Percentiles rank a stretch among this genome's conserved stretches.
These are phyloP conservation scores for Colletotrichum acutatum DNA, from an alignment of 2,329 filamentous ascomycete genomes.

Conservation along the genomic window DNA sequence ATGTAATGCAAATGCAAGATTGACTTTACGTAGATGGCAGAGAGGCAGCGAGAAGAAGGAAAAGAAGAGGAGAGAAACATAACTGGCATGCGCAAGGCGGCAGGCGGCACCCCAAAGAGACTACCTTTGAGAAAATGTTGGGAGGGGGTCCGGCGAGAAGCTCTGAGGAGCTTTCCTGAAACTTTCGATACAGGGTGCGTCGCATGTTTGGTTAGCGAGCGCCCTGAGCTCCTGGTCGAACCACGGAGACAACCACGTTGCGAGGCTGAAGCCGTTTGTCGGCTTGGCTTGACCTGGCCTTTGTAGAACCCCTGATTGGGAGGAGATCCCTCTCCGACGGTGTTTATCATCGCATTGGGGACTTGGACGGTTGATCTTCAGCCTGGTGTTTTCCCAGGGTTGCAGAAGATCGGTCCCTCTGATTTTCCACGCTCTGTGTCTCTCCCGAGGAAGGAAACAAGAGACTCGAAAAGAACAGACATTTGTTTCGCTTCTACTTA, in stretches of 20 bases:
- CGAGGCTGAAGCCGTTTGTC: slow-evolving; percentile 18
- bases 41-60: neutral
- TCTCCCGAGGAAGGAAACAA: neutral
- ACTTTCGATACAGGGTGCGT: slow-evolving; percentile 44
- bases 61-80: slow-evolving; percentile 1
- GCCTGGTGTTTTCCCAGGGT: neutral
- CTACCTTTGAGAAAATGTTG: neutral
- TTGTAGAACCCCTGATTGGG: neutral
- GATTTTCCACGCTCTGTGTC: slow-evolving; percentile 2
- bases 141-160: slow-evolving; percentile 1
- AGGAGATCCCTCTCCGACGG: neutral
- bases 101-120: neutral
- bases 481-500: slow-evolving; percentile 10
- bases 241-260: neutral
- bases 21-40: neutral
- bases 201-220: slow-evolving; percentile 38
- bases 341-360: neutral
- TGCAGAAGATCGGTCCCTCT: neutral
- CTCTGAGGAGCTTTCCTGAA: slow-evolving; percentile 27
- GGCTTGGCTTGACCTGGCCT: neutral
- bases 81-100: slow-evolving; percentile 22
- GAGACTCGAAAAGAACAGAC: slow-evolving; percentile 2
- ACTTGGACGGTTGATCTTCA: neutral
- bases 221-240: slow-evolving; percentile 17
- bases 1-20: slow-evolving; percentile 18